Base-by-base conservation (phyloP, 768 basidiomycete species). In the Cyathus striatus region DNA sequence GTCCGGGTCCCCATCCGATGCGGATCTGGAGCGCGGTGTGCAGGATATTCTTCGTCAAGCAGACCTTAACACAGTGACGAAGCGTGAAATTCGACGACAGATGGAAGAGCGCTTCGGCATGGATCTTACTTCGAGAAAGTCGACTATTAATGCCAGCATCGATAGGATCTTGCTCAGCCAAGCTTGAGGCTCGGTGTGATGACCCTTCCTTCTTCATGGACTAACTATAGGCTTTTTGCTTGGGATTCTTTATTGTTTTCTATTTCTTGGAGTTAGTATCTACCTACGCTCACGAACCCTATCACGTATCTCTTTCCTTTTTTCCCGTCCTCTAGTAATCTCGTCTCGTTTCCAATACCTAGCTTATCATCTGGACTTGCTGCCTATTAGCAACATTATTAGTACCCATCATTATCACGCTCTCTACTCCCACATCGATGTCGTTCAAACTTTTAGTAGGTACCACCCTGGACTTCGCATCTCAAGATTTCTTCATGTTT, bases 1-100 rank as follows among this genome's bases (percentile, higher is more conserved):
- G 7, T 47, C 59, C 23, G 73, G 69, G 23, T 63, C 58, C 6
- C 90, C 88, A 0, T 74, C 73, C 0, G 84, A 90, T 50, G 62
- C 62, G 4, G 88, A 90, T 22, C 69, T 93, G n/a, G 86, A 90
- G 34, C 70, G 68, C 12, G 77, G 81, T 1, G 85, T 94, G 3
- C 76, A 86, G 48, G 75, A 80, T 14, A 73, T 96, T 30, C 68
- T 97, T 41, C 76, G 75, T 14, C 64, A 70, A 12, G 90, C 91
- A 1, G 91, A 98, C 64, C 71, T 99, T 40, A 90, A 92, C 57
- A 80, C 81, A 9, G 75, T 96, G 45, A 97, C 95, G 40, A 98
- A 98, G 70, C 82, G 94, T 52, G 88, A 85, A 52, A 84, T 99
- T 40, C 78, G 95, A 27, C 73, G 81, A 43, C 79, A 81, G 55